These are phyloP conservation scores for Solanum neorickii DNA, from an alignment of 257 asterid genomes.

Conservation along the genomic window DNA sequence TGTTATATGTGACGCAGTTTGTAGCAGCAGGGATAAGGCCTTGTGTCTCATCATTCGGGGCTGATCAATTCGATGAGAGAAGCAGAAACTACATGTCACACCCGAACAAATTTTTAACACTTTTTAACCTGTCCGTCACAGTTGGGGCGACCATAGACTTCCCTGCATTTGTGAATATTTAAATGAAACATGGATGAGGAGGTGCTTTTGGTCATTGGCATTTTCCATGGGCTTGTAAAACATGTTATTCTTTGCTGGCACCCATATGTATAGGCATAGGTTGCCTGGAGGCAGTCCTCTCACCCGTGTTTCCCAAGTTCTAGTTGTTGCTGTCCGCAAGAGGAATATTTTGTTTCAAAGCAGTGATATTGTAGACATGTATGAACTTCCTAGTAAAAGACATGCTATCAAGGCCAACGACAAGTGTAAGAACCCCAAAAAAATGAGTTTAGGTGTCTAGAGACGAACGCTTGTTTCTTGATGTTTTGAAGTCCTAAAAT, in stretches of 20 bases:
- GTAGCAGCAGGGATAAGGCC: slow-evolving; percentile 99
- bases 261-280: slow-evolving; percentile 85
- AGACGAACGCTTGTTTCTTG: too few species aligned
- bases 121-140: slow-evolving; percentile 90
- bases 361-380: slow-evolving; percentile 72
- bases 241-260: slow-evolving; percentile 77
- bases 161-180: slow-evolving; percentile 82
- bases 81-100: slow-evolving; percentile 57
- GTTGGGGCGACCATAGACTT: slow-evolving; percentile 87
- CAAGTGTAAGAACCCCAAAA: slow-evolving; percentile 13
- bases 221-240: slow-evolving; percentile 89
- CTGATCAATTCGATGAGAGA: slow-evolving; percentile 88
- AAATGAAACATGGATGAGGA: slow-evolving; percentile 87
- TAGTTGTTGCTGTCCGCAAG: slow-evolving; percentile 76
- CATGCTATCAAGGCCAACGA: slow-evolving; percentile 81
- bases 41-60: slow-evolving; percentile 97
- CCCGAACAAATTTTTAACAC: slow-evolving; percentile 77
- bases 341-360: slow-evolving; percentile 51
- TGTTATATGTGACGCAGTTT: slow-evolving; percentile 68
- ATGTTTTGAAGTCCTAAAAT: too few species aligned
- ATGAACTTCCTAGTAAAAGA: slow-evolving; percentile 76
- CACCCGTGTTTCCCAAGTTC: slow-evolving; percentile 85
- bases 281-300: slow-evolving; percentile 94
- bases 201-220: slow-evolving; percentile 88
- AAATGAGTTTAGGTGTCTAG: too few species aligned